phyloP scores from a whole-genome alignment of 345 rosid species.

The Balakata baccata region DNA sequence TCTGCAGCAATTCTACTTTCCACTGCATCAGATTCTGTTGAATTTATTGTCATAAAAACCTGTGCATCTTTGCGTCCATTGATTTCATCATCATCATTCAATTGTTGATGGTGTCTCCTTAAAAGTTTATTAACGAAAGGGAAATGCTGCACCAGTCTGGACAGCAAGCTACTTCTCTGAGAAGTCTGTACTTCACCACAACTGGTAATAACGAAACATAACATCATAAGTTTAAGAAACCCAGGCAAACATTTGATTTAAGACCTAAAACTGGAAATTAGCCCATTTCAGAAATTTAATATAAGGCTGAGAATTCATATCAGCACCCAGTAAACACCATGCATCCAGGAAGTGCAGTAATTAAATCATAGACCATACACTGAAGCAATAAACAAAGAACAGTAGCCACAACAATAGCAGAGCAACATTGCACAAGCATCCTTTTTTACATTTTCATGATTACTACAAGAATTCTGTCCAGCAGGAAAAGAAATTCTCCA shows the following conservation, averaged over 20 bases:
- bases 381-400: neutral
- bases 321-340: neutral
- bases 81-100: slow-evolving; percentile 28
- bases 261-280: slow-evolving; percentile 3
- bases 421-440: neutral
- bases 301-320: neutral
- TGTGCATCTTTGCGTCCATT: slow-evolving; percentile 22
- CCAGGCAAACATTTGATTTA: slow-evolving; percentile 6
- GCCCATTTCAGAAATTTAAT: neutral
- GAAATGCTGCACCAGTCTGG: slow-evolving; percentile 56
- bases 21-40: slow-evolving; percentile 22
- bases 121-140: slow-evolving; percentile 62
- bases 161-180: slow-evolving; percentile 49
- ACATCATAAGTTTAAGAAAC: slow-evolving; percentile 22
- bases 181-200: slow-evolving; percentile 32
- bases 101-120: slow-evolving; percentile 34
- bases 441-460: neutral
- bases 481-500: no score
- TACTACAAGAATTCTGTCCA: no score
- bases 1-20: slow-evolving; percentile 25
- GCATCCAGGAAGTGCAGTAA: neutral
- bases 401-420: neutral
- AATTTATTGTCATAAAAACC: slow-evolving; percentile 19
- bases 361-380: neutral
- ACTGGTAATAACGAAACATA: slow-evolving; percentile 38